A percentile compares a stretch with the other conserved stretches of the same genome.
phyloP scores from a whole-genome alignment of 805 yeast genomes.

The Yarrowia deformans region DNA sequence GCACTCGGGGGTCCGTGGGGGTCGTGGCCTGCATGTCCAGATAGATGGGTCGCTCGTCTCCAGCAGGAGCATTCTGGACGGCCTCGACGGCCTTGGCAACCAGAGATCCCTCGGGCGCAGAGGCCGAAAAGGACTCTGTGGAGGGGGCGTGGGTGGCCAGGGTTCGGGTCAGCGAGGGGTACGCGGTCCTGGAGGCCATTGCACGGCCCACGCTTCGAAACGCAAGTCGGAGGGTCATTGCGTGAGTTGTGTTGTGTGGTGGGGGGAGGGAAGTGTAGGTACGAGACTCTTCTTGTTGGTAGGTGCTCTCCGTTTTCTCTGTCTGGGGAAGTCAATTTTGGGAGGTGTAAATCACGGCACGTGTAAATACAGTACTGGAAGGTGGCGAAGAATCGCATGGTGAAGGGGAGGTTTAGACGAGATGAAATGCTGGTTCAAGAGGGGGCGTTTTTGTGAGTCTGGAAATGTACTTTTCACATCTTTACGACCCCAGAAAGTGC shows the following conservation, averaged over 20 bases:
- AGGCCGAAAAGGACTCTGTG: conserved; percentile 39
- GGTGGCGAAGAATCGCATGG: not conserved
- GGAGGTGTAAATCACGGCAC: conserved; percentile 22
- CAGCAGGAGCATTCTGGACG: conserved; percentile 46
- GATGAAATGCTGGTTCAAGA: no score
- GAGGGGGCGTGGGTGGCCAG: conserved; percentile 40
- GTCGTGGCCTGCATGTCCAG: conserved; percentile 98
- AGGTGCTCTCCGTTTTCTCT: not conserved
- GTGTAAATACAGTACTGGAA: not conserved
- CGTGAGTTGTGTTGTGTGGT: not conserved
- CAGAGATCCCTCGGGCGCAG: conserved; percentile 39
- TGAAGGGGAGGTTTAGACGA: no score
- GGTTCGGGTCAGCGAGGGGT: not conserved
- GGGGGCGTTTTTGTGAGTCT: no score
- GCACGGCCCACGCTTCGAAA: conserved; percentile 23
- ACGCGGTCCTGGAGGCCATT: conserved; percentile 3
- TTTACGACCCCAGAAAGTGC: no score
- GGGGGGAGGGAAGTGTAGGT: not conserved
- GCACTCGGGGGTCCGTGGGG: conserved; percentile 95
- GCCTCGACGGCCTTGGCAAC: conserved; percentile 37
- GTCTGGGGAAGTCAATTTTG: conserved; percentile 31
- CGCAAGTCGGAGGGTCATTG: conserved; percentile 31
- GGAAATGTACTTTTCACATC: no score
- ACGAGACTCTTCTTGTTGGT: not conserved
- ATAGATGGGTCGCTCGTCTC: conserved; percentile 76